Conservation (phyloP, 2,329 filamentous ascomycete genomes). For the Aureobasidium sp. region DNA sequence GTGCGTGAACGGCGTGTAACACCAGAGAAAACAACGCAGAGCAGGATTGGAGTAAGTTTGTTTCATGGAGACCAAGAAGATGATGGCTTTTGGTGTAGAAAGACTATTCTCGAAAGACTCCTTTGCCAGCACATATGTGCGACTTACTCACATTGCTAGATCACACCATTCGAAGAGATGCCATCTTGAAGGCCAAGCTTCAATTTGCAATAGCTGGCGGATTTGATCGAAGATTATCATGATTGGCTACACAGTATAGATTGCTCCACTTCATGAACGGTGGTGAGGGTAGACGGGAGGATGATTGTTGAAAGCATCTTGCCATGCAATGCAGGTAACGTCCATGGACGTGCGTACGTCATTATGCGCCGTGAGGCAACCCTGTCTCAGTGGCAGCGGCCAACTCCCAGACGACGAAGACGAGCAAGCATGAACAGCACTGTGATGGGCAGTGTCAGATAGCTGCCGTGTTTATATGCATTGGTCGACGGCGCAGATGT, state of each 20-base stretch:
- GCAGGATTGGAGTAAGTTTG: too few relatives aligned
- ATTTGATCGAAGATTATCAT: neutral
- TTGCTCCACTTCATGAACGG: neutral
- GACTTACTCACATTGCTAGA: conserved; percentile 20
- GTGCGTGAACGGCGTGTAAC: too few relatives aligned
- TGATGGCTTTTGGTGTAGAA: neutral
- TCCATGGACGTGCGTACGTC: neutral
- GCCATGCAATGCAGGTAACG: neutral
- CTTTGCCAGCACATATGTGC: neutral
- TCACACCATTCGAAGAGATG: conserved; percentile 28
- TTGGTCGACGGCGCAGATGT: neutral
- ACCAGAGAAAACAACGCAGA: too few relatives aligned
- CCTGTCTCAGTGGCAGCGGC: too few relatives aligned
- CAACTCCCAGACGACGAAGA: neutral
- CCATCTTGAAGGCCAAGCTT: conserved; percentile 19
- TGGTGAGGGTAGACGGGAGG: neutral
- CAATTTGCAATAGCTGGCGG: conserved; percentile 17
- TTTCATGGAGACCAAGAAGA: neutral
- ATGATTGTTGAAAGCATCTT: neutral
- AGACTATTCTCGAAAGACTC: neutral
- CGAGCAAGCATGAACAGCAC: neutral
- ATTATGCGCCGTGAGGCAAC: neutral
- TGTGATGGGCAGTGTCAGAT: neutral
- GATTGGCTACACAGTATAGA: neutral
- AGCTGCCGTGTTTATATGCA: neutral